A percentile compares a stretch with the other conserved stretches of the same genome.
Conservation (phyloP, 2,329 filamentous ascomycete genomes). For the Trichothecium sympodiale region DNA sequence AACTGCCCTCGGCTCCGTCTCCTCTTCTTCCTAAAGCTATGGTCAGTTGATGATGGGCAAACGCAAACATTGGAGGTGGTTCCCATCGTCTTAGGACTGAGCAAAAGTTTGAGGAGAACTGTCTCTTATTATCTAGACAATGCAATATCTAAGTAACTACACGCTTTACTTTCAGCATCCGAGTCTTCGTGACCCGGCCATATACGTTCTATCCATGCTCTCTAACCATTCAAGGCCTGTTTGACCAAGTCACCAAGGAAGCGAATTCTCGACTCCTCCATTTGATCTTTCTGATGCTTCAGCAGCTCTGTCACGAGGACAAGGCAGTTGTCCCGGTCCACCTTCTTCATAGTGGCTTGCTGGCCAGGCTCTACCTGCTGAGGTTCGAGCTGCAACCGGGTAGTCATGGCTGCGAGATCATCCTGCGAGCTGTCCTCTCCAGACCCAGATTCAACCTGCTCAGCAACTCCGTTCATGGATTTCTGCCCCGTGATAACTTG, state of each 20-base stretch:
- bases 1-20: too few species aligned
- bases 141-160: too few species aligned
- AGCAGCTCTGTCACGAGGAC: conserved; percentile 47
- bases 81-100: too few species aligned
- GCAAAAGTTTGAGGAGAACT: too few species aligned
- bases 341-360: conserved; percentile 31
- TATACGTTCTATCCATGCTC: too few species aligned
- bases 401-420: conserved; percentile 6
- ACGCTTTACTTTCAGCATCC: too few species aligned
- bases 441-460: conserved; percentile 1
- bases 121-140: too few species aligned
- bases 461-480: neutral
- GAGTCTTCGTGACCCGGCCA: too few species aligned
- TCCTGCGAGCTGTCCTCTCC: conserved; percentile 12
- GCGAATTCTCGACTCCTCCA: conserved; percentile 25
- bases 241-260: conserved; percentile 38
- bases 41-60: too few species aligned
- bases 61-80: too few species aligned
- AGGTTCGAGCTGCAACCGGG: conserved; percentile 27
- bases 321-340: conserved; percentile 51
- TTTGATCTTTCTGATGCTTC: conserved; percentile 26
- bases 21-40: too few species aligned
- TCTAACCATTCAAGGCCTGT: conserved; percentile 19
- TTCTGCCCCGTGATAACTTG: conserved; percentile 34
- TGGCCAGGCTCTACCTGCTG: conserved; percentile 34